Evolutionary conservation across 2,329 filamentous ascomycete species (phyloP).

Genomic region (Penicillium italicum): DNA sequence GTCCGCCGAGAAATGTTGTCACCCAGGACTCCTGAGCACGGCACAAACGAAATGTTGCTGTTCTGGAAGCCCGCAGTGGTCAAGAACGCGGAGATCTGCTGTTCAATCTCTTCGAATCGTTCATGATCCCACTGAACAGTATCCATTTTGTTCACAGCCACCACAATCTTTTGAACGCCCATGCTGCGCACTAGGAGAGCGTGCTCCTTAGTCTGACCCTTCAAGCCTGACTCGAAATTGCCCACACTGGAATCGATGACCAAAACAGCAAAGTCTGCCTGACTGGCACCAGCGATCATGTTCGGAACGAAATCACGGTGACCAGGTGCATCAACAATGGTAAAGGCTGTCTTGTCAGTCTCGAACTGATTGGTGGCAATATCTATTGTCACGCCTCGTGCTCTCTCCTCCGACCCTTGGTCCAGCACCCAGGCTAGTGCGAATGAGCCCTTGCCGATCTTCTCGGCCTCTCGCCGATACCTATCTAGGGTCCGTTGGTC

Average conservation of each 20-base stretch:
- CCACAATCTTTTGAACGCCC: constrained; percentile 80
- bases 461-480: constrained; percentile 82
- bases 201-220: constrained; percentile 92
- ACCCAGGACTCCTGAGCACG: constrained; percentile 82
- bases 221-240: constrained; percentile 88
- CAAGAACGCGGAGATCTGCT: constrained; percentile 80
- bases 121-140: constrained; percentile 76
- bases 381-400: constrained; percentile 90
- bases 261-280: constrained; percentile 91
- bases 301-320: constrained; percentile 97
- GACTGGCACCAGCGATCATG: constrained; percentile 96
- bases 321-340: constrained; percentile 90
- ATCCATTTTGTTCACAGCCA: constrained; percentile 95
- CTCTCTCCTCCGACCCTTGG: constrained; percentile 82
- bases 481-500: constrained; percentile 85
- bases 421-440: constrained; percentile 97
- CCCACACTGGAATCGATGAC: constrained; percentile 89
- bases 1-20: constrained; percentile 68
- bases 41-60: constrained; percentile 81
- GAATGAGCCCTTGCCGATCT: constrained; percentile 91
- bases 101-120: constrained; percentile 78
- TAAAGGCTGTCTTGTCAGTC: constrained; percentile 81
- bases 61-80: constrained; percentile 74
- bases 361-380: constrained; percentile 94
- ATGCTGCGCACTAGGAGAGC: constrained; percentile 84